Conservation (phyloP, 345 rosid species). For the Bruguiera parviflora region DNA sequence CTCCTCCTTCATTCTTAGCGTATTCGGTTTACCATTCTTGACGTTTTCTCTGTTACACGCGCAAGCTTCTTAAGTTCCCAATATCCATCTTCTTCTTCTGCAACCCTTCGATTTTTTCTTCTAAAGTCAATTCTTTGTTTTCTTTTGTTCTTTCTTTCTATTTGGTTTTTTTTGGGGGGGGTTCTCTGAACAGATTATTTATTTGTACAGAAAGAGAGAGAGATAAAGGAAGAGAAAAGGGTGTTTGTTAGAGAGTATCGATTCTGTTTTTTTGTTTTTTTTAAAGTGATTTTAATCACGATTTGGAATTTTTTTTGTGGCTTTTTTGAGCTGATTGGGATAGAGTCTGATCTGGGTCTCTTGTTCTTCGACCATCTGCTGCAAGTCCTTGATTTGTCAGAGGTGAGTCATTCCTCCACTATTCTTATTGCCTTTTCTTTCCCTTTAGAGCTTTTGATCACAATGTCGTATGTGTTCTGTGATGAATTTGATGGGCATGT, state of each 20-base stretch:
- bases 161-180: conserved; percentile 7
- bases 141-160: not conserved
- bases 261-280: conserved; percentile 16
- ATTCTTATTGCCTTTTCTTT: conserved; percentile 22
- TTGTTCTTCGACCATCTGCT: conserved; percentile 29
- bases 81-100: conserved; percentile 10
- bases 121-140: no score
- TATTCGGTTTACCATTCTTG: conserved; percentile 25
- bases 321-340: conserved; percentile 40
- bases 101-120: not conserved
- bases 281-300: no score
- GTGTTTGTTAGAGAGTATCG: conserved; percentile 10
- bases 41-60: conserved; percentile 12
- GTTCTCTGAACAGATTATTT: conserved; percentile 20
- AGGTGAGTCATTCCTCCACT: conserved; percentile 45
- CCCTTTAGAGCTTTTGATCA: conserved; percentile 21
- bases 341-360: conserved; percentile 55
- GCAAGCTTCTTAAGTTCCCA: conserved; percentile 18
- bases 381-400: conserved; percentile 28
- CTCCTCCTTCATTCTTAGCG: conserved; percentile 27
- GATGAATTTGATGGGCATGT: conserved; percentile 26
- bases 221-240: conserved; percentile 15
- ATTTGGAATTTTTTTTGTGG: not conserved
- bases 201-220: conserved; percentile 3
- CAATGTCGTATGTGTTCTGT: conserved; percentile 29